Evolutionary conservation across 352 stramenopile species (phyloP).

Genomic region (Thalassiosira hispida): DNA sequence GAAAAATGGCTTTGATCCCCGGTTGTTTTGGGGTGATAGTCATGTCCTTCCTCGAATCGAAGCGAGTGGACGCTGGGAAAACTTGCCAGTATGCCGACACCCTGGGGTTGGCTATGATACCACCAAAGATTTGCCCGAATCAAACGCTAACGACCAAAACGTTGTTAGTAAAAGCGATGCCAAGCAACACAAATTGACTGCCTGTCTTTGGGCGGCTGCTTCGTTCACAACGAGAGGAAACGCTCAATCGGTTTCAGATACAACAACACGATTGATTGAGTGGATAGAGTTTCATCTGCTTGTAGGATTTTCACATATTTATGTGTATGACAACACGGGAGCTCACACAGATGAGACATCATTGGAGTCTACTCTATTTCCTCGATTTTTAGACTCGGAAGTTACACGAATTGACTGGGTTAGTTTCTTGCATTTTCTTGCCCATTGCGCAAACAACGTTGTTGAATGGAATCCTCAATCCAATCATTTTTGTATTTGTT

Average conservation of each 20-base stretch:
- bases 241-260: constrained; percentile 54
- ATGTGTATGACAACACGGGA: constrained; percentile 80
- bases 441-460: not conserved
- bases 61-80: constrained; percentile 56
- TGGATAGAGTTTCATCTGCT: constrained; percentile 77
- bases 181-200: constrained; percentile 64
- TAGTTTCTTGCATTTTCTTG: constrained; percentile 1
- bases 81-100: constrained; percentile 50
- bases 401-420: constrained; percentile 64
- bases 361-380: constrained; percentile 44
- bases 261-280: constrained; percentile 59
- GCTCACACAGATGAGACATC: constrained; percentile 37
- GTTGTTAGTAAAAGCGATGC: not conserved
- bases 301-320: constrained; percentile 79
- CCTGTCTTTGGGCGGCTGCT: constrained; percentile 71
- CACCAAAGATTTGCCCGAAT: not conserved
- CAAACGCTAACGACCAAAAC: not conserved
- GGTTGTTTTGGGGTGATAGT: constrained; percentile 43
- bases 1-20: constrained; percentile 54
- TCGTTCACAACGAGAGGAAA: constrained; percentile 67
- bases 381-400: constrained; percentile 47
- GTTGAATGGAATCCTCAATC: constrained; percentile 30
- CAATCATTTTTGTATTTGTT: constrained; percentile 45
- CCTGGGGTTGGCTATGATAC: constrained; percentile 26
- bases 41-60: constrained; percentile 53